phyloP scores from a whole-genome alignment of 129 eudicot species.

The Tanacetum coccineum region DNA sequence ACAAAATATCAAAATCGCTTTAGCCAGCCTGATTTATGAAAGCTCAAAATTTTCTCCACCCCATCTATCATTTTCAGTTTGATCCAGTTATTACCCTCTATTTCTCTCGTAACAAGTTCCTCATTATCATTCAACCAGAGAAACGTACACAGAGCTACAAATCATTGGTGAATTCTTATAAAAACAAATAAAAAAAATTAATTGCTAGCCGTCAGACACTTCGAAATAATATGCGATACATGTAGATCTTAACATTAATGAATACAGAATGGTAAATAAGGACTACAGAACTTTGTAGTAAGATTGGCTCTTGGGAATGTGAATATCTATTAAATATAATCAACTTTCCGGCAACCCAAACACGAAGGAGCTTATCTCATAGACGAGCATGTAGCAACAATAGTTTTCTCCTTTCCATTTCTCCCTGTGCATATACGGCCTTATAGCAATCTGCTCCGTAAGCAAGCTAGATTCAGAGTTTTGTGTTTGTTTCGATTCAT shows the following conservation, averaged over 20 bases:
- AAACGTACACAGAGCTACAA: slow-evolving; percentile 11
- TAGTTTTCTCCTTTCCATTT: slow-evolving; percentile 37
- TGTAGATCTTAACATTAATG: slow-evolving; percentile 7
- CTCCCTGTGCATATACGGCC: slow-evolving; percentile 28
- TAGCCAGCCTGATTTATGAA: slow-evolving; percentile 11
- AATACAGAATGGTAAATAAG: slow-evolving; percentile 9
- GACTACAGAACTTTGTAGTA: slow-evolving; percentile 4
- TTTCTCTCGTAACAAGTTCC: slow-evolving; percentile 12
- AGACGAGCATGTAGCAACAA: slow-evolving; percentile 86
- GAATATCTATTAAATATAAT: slow-evolving; percentile 20
- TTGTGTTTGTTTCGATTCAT: no score
- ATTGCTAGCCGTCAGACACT: slow-evolving; percentile 1
- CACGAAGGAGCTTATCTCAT: slow-evolving; percentile 70
- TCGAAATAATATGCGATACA: slow-evolving; percentile 5
- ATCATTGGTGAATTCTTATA: slow-evolving; percentile 9
- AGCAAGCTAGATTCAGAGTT: no score
- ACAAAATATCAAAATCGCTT: slow-evolving; percentile 23
- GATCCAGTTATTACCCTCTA: slow-evolving; percentile 8
- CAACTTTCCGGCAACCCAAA: slow-evolving; percentile 72
- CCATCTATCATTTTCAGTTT: slow-evolving; percentile 26
- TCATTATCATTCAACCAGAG: slow-evolving; percentile 3
- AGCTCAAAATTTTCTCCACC: slow-evolving; percentile 30
- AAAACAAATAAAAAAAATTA: not conserved
- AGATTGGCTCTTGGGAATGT: not conserved
- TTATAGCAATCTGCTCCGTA: slow-evolving; percentile 96